A percentile compares a stretch with the other conserved stretches of the same genome.
These are phyloP conservation scores for Penicillium flavigenum DNA, from an alignment of 495 filamentous ascomycete genomes.

Conservation along the genomic window DNA sequence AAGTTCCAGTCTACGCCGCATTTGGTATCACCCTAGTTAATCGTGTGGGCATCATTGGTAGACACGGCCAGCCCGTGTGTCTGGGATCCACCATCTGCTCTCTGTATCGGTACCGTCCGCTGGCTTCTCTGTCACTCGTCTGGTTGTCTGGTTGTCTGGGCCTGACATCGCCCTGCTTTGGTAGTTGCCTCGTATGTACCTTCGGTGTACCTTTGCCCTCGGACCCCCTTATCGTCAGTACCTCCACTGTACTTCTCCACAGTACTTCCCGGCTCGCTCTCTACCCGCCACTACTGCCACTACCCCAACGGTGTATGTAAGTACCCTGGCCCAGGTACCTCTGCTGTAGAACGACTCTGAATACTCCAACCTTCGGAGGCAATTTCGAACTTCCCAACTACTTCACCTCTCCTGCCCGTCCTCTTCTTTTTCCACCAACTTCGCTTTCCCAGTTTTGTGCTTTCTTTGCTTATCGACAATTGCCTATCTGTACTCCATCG, in stretches of 20 bases:
- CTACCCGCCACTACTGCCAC: conserved; percentile 26
- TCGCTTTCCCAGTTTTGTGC: conserved; percentile 4
- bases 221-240: conserved; percentile 11
- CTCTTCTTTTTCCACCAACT: conserved; percentile 4
- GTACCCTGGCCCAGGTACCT: conserved; percentile 27
- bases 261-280: background rate
- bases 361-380: conserved; percentile 19
- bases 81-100: conserved; percentile 13
- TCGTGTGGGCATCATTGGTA: conserved; percentile 20
- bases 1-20: conserved; percentile 25
- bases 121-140: background rate
- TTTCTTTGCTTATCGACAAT: conserved; percentile 31
- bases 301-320: conserved; percentile 12
- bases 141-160: conserved; percentile 10
- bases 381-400: conserved; percentile 18
- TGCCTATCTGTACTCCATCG: conserved; percentile 29
- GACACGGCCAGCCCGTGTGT: conserved; percentile 10
- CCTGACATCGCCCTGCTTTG: conserved; percentile 9
- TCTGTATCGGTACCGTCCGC: conserved; percentile 18
- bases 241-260: conserved; percentile 9
- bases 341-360: conserved; percentile 8
- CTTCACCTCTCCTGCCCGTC: conserved; percentile 12
- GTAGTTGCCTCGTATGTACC: conserved; percentile 12
- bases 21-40: conserved; percentile 29
- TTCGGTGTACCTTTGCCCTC: conserved; percentile 12